Evolutionary conservation across 208 protist genomes (phyloP), one percentile per base, ranked within the genome.

Genomic region (Acanthamoeba castellanii): DNA sequence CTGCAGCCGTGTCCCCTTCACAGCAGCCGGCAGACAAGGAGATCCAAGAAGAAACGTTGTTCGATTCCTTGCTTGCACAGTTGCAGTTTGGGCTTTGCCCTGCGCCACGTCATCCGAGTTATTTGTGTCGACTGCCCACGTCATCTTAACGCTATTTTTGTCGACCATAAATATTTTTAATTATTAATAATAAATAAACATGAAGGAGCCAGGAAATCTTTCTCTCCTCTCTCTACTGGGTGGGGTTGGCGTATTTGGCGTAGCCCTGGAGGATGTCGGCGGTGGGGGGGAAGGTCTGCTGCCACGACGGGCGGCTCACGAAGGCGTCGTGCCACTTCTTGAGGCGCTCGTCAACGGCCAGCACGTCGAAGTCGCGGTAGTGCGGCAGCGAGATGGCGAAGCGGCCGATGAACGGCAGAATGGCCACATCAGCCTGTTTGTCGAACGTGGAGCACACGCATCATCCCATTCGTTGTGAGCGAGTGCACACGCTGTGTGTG

Each of bases 311-410:
- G 5, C 87, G 87, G 42, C 64, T 74, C 25, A n/a, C 42, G 25
- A 57, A 68, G 64, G 87, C 87, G 42, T 92, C 87, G 61, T 76
- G 64, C 87, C 52, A 74, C 37, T 74, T 68, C 87, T 74, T 92
- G 34, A 92, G 87, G 32, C 87, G 55, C 87, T 68, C 61, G 59
- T 92, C 87, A 22, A 92, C 87, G 18, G 20, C 59, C 87, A 92
- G 66, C 32, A 74, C 50, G 37, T 92, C 87, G 20, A 76, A 92
- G 37, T 55, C 37, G 32, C 87, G 55, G 87, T 52, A 92, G 61
- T 92, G 87, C 5, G 37, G 55, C 2, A 92, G n/a, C 6, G 11
- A 55, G 18, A 92, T 20, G 22, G 52, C 59, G 87, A 92, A 92
- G 32, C 87, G 52, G 13, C 64, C 52, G 20, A 92, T 76, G 64